Base-by-base conservation (phyloP, 352 stramenopile species). In the Aphanomyces invadans region DNA sequence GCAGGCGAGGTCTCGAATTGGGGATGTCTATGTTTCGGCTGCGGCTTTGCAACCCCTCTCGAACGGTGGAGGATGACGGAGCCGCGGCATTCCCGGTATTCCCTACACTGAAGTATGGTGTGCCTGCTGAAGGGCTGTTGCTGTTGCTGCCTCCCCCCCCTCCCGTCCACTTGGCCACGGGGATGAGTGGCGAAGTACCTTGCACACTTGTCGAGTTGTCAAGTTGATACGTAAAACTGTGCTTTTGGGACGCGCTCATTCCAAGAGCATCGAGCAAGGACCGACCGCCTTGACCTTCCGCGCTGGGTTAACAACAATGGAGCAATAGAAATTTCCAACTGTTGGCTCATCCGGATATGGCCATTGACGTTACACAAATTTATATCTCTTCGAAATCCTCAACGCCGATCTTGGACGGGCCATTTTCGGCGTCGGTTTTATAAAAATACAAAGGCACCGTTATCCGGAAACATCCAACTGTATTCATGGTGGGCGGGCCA, bases 1-100 rank as follows among this genome's bases (percentile, higher is more conserved):
- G 32, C 2, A 19, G 7, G 3, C 55, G 33, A 4, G 55, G 33
- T 45, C 51, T 63, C 4, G 55, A 63, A 19, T 63, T 63, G 12
- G 55, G 55, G 25, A 63, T 63, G 26, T 63, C 55, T 21, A 63
- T 63, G 25, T 63, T 63, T 26, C 55, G 55, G 26, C 55, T 63
- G 12, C 55, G 55, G n/a, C n/a, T 32, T 51, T 57, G 49, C 21
- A 57, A 15, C 15, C 36, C 49, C 12, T 5, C 15, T 57, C 49
- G 49, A 32, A 39, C 21, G 4, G 36, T 42, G 36, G 36, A 42
- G 36, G 49, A 39, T n/a, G 49, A 57, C 49, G 49, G 36, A 17
- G 1, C 49, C 10, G 46, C 26, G 10, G 46, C 46, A 23, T 54
- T 11, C n/a, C 46, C 46, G 10, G 26, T 29, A 48, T 48, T 48